Evolutionary conservation across 805 yeast species (phyloP).

Genomic region (Yarrowia sp.): DNA sequence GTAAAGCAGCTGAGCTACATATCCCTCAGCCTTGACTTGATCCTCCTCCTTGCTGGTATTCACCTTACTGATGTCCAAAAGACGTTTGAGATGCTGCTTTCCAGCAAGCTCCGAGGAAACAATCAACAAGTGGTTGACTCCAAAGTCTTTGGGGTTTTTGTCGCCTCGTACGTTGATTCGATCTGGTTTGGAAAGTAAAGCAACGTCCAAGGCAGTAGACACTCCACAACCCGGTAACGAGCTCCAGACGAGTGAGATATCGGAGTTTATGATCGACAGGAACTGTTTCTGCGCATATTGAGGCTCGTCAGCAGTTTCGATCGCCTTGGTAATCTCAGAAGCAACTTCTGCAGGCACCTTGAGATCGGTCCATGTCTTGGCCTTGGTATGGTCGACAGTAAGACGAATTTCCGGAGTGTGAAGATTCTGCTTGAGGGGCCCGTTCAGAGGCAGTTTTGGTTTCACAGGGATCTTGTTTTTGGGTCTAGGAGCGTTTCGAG

Average conservation of each 20-base stretch:
- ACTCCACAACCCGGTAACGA: slow-evolving; percentile 31
- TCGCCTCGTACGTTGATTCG: slow-evolving; percentile 9
- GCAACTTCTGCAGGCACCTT: slow-evolving; percentile 3
- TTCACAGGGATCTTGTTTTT: background rate
- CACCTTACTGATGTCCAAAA: slow-evolving; percentile 8
- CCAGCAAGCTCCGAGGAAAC: slow-evolving; percentile 29
- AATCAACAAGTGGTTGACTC: slow-evolving; percentile 30
- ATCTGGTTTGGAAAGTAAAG: background rate
- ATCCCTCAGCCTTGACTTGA: background rate
- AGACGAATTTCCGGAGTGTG: slow-evolving; percentile 6
- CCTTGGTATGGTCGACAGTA: slow-evolving; percentile 24
- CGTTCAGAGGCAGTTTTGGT: slow-evolving; percentile 4
- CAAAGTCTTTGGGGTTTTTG: background rate
- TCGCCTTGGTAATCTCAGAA: background rate
- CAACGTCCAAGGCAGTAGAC: slow-evolving; percentile 22
- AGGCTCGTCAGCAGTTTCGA: background rate
- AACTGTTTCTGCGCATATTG: slow-evolving; percentile 18
- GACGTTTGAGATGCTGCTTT: slow-evolving; percentile 12
- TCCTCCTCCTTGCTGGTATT: background rate
- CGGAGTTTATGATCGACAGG: slow-evolving; percentile 22
- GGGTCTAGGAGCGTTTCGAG: slow-evolving; percentile 24
- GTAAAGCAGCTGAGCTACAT: slow-evolving; percentile 6
- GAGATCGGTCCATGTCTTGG: slow-evolving; percentile 19
- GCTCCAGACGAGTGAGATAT: slow-evolving; percentile 27
- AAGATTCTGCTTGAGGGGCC: background rate